Evolutionary conservation across 2,329 filamentous ascomycete genomes (phyloP).

Genomic region (Neofusicoccum ribis): DNA sequence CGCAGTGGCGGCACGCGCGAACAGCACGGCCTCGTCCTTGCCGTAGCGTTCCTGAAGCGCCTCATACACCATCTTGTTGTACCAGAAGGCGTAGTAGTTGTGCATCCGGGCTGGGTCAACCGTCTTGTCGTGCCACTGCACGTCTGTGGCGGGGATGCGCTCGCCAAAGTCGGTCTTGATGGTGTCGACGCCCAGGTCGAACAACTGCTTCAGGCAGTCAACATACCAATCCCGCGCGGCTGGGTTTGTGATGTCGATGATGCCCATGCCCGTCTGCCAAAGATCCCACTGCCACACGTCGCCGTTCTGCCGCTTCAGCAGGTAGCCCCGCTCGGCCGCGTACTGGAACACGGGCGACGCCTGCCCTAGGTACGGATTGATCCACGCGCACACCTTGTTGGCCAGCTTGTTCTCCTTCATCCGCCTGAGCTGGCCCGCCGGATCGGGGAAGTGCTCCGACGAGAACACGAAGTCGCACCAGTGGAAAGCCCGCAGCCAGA

Average conservation of each 20-base stretch:
- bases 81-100: constrained; percentile 74
- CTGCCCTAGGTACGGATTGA: constrained; percentile 73
- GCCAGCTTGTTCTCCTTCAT: constrained; percentile 62
- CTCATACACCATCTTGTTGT: constrained; percentile 70
- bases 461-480: constrained; percentile 78
- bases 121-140: constrained; percentile 63
- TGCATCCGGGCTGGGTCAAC: constrained; percentile 69
- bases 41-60: constrained; percentile 58
- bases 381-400: constrained; percentile 71
- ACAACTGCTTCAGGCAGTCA: constrained; percentile 61
- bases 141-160: constrained; percentile 65
- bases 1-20: constrained; percentile 66
- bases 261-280: constrained; percentile 75
- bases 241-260: constrained; percentile 74
- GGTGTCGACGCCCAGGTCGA: constrained; percentile 68
- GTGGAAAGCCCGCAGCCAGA: constrained; percentile 74
- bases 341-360: constrained; percentile 66
- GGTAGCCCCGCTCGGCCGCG: constrained; percentile 65
- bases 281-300: constrained; percentile 75
- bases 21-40: constrained; percentile 60
- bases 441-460: constrained; percentile 67
- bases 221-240: constrained; percentile 66
- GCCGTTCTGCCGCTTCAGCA: constrained; percentile 67
- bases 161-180: constrained; percentile 79
- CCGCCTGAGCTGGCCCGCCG: constrained; percentile 62